A percentile compares a stretch with the other conserved stretches of the same genome.
These are phyloP conservation scores for Dothideomycetidae sp. DNA, from an alignment of 2,329 filamentous ascomycete species.

Conservation along the genomic window DNA sequence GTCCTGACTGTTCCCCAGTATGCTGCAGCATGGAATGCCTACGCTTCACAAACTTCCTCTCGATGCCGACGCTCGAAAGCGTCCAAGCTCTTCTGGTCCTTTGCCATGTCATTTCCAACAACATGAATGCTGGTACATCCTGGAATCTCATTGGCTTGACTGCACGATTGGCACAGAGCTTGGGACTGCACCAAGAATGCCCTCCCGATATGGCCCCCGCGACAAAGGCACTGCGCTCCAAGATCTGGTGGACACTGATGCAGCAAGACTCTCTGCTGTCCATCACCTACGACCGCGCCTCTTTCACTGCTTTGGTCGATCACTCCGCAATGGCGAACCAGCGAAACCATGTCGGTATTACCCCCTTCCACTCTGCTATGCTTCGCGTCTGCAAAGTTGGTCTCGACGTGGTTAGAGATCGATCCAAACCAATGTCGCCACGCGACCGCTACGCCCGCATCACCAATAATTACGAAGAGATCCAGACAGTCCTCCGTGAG, in stretches of 20 bases:
- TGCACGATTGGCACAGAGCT: constrained; percentile 44
- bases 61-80: constrained; percentile 45
- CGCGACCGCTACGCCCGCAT: constrained; percentile 39
- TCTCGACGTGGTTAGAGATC: constrained; percentile 45
- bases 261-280: constrained; percentile 53
- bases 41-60: constrained; percentile 49
- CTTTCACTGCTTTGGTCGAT: constrained; percentile 40
- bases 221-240: constrained; percentile 25
- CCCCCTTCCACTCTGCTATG: constrained; percentile 44
- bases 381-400: constrained; percentile 42
- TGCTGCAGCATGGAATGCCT: constrained; percentile 53
- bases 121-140: constrained; percentile 50
- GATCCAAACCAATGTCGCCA: constrained; percentile 40
- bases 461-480: constrained; percentile 41
- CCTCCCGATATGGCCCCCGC: constrained; percentile 38
- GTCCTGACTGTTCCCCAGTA: constrained; percentile 28
- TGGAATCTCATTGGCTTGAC: constrained; percentile 48
- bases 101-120: constrained; percentile 47
- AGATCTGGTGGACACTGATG: constrained; percentile 44
- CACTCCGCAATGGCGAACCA: constrained; percentile 30
- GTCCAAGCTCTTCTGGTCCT: constrained; percentile 49
- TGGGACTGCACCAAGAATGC: constrained; percentile 46
- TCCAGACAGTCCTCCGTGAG: constrained; percentile 44
- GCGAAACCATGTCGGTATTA: constrained; percentile 28
- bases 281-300: constrained; percentile 47